These are phyloP conservation scores for Lotus japonicus DNA, from an alignment of 306 rosid species.

Conservation along the genomic window DNA sequence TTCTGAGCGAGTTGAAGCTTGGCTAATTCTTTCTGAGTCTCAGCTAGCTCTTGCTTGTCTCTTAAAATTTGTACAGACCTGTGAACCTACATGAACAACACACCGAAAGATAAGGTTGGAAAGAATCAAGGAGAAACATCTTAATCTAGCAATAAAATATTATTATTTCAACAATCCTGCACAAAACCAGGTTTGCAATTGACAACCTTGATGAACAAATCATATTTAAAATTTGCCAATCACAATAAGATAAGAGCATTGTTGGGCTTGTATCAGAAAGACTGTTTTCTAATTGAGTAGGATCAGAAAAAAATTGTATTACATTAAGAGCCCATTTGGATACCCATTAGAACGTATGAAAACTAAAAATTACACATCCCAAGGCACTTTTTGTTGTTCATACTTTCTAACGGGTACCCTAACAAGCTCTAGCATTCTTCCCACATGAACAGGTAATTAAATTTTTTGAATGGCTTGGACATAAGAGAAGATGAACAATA, in stretches of 20 bases:
- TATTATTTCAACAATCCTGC: not conserved
- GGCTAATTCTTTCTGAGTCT: conserved; percentile 88
- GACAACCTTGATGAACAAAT: not conserved
- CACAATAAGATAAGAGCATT: not conserved
- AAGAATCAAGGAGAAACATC: conserved; percentile 16
- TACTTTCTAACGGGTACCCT: no score
- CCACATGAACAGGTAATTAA: not conserved
- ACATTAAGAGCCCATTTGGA: no score
- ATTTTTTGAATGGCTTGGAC: not conserved
- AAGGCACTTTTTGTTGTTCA: no score
- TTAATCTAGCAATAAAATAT: not conserved
- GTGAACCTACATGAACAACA: conserved; percentile 62
- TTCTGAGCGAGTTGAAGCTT: conserved; percentile 89
- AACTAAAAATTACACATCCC: no score
- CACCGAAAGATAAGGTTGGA: not conserved
- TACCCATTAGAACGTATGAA: no score
- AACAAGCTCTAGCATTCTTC: no score
- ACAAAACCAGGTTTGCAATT: not conserved
- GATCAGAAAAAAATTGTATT: not conserved
- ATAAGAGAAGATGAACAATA: not conserved
- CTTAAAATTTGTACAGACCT: conserved; percentile 91
- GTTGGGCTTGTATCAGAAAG: conserved; percentile 7
- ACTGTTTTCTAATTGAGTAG: not conserved
- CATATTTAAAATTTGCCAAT: not conserved
- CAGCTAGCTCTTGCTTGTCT: conserved; percentile 97